Evolutionary conservation across 345 rosid genomes (phyloP).

Genomic region (Brassica carinata): DNA sequence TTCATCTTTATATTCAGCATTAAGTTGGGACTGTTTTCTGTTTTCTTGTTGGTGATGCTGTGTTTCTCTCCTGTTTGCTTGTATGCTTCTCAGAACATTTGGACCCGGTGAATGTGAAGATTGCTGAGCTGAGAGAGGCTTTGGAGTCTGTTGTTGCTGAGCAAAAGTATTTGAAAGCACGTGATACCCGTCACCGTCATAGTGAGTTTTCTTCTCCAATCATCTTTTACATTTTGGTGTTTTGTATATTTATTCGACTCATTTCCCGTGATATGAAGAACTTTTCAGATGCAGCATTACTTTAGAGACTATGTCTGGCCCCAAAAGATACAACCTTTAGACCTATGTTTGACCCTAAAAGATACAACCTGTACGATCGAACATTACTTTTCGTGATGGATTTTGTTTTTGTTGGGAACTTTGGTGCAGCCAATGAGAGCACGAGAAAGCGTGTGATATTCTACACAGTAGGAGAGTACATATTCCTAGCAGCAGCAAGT

Average conservation of each 20-base stretch:
- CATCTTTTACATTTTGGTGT: not conserved
- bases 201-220: slow-evolving; percentile 51
- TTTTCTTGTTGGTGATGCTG: slow-evolving; percentile 7
- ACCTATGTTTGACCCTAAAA: too few relatives aligned
- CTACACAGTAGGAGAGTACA: too few relatives aligned
- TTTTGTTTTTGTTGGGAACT: too few relatives aligned
- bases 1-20: too few relatives aligned
- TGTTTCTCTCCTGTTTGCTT: not conserved
- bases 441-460: too few relatives aligned
- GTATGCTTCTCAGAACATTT: slow-evolving; percentile 63
- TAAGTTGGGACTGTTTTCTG: not conserved
- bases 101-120: slow-evolving; percentile 92
- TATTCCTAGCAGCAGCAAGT: too few relatives aligned
- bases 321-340: too few relatives aligned
- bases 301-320: not conserved
- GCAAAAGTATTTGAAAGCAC: slow-evolving; percentile 93
- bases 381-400: too few relatives aligned
- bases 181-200: slow-evolving; percentile 85
- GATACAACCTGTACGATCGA: too few relatives aligned
- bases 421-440: too few relatives aligned
- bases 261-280: not conserved
- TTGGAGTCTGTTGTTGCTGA: slow-evolving; percentile 87
- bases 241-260: not conserved
- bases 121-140: slow-evolving; percentile 93
- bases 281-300: not conserved